Conservation (phyloP, 2,329 filamentous ascomycete species). For the Neofusicoccum sp. region DNA sequence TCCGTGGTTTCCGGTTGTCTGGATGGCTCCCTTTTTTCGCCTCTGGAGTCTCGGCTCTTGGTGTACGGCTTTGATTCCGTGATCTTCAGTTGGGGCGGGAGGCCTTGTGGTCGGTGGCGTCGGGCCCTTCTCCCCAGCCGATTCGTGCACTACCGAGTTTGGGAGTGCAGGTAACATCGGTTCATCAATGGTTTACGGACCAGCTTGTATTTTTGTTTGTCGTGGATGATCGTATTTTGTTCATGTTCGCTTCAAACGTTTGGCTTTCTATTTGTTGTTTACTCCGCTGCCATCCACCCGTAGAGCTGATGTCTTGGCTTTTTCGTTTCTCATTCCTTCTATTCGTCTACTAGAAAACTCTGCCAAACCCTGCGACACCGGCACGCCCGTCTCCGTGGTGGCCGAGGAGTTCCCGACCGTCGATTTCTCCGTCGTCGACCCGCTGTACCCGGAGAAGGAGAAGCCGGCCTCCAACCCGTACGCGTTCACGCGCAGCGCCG, state of each 20-base stretch:
- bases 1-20: not conserved
- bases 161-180: no score
- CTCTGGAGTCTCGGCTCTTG: no score
- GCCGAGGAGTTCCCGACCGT: constrained; percentile 53
- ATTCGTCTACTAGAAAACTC: constrained; percentile 37
- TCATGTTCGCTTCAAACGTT: no score
- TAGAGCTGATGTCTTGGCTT: no score
- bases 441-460: constrained; percentile 59
- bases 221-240: no score
- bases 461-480: constrained; percentile 46
- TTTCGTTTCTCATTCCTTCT: not conserved
- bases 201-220: no score
- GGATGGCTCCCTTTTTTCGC: not conserved
- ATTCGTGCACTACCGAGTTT: no score
- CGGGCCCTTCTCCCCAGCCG: not conserved
- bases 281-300: no score
- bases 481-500: constrained; percentile 52
- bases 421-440: constrained; percentile 58
- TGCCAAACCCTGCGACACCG: constrained; percentile 60
- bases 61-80: not conserved
- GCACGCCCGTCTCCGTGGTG: constrained; percentile 49
- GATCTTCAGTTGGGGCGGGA: not conserved
- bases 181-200: no score
- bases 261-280: no score
- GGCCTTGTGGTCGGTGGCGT: not conserved